Evolutionary conservation across 2,329 filamentous ascomycete species (phyloP), one percentile per base, ranked within the genome.

Genomic region (Ascomycota sp.): DNA sequence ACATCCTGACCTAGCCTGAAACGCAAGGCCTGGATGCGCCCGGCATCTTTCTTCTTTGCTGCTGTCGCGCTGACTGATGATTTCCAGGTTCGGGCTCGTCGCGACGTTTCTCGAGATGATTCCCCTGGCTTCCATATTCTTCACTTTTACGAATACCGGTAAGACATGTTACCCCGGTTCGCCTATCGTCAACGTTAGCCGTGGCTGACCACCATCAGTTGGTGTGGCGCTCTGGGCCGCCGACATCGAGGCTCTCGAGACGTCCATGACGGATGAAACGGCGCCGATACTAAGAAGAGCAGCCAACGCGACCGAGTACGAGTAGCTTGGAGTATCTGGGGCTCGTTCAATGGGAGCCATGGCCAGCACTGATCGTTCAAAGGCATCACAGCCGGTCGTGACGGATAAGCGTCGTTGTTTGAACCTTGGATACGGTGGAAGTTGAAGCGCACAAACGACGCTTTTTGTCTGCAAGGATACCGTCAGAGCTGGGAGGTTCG

Each of bases 141-240:
- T 93, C 45, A 66, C 77, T 1, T 94, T 91, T 50, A 93, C 83
- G 11, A 94, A 93, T 50, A 77, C 80, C 2, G 68, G 69, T 68
- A 55, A 44, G 53, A 29, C n/a, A n/a, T n/a, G n/a, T n/a, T n/a
- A 12, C 8, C 21, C 10, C 21, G 7, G 21, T 23, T 7, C 21
- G 21, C 23, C 13, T 29, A 9, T 8, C 15, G n/a, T n/a, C n/a
- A n/a, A n/a, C n/a, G n/a, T n/a, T n/a, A n/a, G n/a, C n/a, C n/a
- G n/a, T 28, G 8, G 26, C 28, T 36, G 30, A 40, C 39, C 8
- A n/a, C n/a, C 19, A 23, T 23, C 28, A 73, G 82, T 92, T 34
- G 86, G 83, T 7, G 86, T 85, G 31, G 86, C 86, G 7, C 57
- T 95, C n/a, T 94, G 83, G 83, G 85, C 86, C 25, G 79, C 81